These are phyloP conservation scores for Mallotus japonicus DNA, from an alignment of 441 rosid species.

Conservation along the genomic window DNA sequence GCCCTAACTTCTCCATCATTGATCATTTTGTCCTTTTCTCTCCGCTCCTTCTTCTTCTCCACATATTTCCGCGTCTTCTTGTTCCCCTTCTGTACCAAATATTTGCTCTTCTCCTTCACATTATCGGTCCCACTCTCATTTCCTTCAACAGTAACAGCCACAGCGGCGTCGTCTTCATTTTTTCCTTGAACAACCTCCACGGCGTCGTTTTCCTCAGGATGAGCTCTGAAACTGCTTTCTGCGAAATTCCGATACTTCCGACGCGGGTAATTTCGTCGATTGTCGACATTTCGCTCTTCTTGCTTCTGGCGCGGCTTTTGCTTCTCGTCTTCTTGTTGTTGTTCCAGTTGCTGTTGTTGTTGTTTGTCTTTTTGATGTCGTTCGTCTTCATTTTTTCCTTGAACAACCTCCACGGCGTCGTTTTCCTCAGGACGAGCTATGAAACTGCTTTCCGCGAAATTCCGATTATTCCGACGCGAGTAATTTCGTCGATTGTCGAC, in stretches of 20 bases:
- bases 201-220: background rate
- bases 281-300: background rate
- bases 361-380: too few relatives aligned
- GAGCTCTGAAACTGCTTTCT: background rate
- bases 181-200: background rate
- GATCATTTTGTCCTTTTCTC: background rate
- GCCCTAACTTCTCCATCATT: constrained; percentile 10
- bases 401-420: background rate
- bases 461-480: background rate
- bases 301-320: background rate
- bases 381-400: too few relatives aligned
- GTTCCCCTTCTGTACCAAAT: background rate
- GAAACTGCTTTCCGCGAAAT: background rate
- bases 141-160: constrained; percentile 1
- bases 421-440: background rate
- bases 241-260: background rate
- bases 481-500: background rate
- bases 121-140: constrained; percentile 1
- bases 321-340: background rate
- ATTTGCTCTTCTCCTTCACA: background rate
- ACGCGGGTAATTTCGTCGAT: background rate
- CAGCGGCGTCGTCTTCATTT: too few relatives aligned
- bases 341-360: background rate
- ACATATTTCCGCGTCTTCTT: background rate
- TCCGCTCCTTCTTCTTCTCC: background rate